Evolutionary conservation across 495 filamentous ascomycete species (phyloP).

Genomic region (Parachaetomium inaequale): DNA sequence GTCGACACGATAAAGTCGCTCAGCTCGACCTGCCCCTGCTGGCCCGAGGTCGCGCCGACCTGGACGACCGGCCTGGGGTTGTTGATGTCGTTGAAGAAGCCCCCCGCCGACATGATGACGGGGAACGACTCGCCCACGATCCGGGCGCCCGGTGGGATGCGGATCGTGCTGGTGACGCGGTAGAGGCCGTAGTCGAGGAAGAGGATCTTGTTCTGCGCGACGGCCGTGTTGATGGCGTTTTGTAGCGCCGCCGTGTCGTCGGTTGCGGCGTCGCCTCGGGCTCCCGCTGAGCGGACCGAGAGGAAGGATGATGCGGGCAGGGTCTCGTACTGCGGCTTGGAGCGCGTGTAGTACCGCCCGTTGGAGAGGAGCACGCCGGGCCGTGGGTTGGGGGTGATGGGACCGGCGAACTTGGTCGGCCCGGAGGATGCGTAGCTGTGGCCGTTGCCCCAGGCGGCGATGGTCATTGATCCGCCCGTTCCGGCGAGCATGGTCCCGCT

Average conservation of each 20-base stretch:
- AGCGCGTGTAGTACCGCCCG: conserved; percentile 49
- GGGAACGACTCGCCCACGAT: conserved; percentile 89
- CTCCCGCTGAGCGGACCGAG: conserved; percentile 62
- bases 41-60: conserved; percentile 70
- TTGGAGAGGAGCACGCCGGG: conserved; percentile 36
- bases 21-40: conserved; percentile 73
- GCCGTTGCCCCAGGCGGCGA: conserved; percentile 48
- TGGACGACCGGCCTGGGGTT: conserved; percentile 69
- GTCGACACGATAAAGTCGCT: conserved; percentile 74
- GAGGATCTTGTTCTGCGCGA: conserved; percentile 59
- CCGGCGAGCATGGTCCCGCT: conserved; percentile 53
- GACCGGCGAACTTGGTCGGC: conserved; percentile 31
- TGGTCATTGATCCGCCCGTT: conserved; percentile 55
- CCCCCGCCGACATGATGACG: conserved; percentile 75
- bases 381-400: conserved; percentile 40
- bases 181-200: conserved; percentile 58
- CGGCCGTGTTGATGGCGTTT: conserved; percentile 53
- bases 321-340: conserved; percentile 58
- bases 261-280: conserved; percentile 64
- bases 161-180: conserved; percentile 63
- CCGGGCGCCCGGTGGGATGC: conserved; percentile 55
- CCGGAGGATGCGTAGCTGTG: conserved; percentile 43
- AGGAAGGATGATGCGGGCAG: conserved; percentile 52
- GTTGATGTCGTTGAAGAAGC: conserved; percentile 62
- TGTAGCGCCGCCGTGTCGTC: conserved; percentile 67